Percentiles rank a stretch among this genome's conserved stretches.
phyloP scores from a whole-genome alignment of 345 rosid genomes.

The Triadica sebifera region DNA sequence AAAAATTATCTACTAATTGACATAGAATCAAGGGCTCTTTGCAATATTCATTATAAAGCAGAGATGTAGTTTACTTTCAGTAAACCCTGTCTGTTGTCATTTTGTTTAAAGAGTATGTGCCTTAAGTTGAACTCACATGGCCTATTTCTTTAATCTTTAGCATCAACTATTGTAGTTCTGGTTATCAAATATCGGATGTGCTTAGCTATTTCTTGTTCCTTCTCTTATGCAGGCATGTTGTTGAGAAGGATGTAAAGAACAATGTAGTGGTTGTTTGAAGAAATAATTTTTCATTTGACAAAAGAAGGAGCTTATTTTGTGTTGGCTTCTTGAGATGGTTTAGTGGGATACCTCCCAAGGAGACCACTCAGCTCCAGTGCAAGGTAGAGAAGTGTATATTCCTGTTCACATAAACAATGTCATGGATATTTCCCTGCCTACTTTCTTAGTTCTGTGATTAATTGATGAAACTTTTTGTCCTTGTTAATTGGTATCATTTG shows the following conservation, averaged over 20 bases:
- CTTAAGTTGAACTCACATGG: background rate
- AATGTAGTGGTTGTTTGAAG: conserved; percentile 86
- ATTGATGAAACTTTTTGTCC: background rate
- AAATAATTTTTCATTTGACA: conserved; percentile 80
- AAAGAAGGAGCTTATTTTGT: conserved; percentile 71
- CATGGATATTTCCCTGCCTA: background rate
- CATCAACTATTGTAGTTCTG: background rate
- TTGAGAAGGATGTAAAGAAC: conserved; percentile 73
- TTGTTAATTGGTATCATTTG: background rate
- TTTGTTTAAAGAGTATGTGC: background rate
- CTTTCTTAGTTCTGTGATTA: background rate
- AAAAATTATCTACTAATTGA: background rate
- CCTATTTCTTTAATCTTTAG: background rate
- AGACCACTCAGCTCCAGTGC: conserved; percentile 54
- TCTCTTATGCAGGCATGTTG: conserved; percentile 65
- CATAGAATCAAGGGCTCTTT: background rate
- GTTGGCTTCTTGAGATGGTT: conserved; percentile 86
- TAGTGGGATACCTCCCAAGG: conserved; percentile 44
- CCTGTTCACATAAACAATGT: background rate
- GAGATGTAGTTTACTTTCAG: background rate
- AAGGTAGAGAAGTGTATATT: conserved; percentile 46
- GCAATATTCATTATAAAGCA: background rate
- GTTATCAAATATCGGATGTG: background rate
- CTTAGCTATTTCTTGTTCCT: background rate
- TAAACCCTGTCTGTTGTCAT: background rate